Base-by-base conservation (phyloP, 140 eudicot genomes). In the Anethum foeniculum region DNA sequence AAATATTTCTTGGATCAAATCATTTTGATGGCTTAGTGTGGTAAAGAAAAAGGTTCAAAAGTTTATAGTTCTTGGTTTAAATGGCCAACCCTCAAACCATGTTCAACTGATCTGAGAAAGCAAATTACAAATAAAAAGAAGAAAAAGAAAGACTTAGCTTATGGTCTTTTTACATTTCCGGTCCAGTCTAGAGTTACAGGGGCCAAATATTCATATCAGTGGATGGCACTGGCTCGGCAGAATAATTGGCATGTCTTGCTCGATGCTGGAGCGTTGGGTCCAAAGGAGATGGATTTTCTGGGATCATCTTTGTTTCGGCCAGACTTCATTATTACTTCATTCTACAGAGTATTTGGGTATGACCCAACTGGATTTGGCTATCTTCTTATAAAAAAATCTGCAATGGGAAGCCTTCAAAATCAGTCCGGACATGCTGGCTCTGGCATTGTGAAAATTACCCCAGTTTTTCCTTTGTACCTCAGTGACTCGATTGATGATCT, bases 211-310 rank as follows among this genome's bases (percentile, higher is more conserved):
- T 96, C 99, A 3, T 96, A 96, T 64, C 99, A 96, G 84, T 96
- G 99, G 99, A 93, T 96, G 99, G 98, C 98, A 1, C 80, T 96
- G 67, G 99, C 99, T n/a, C 98, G 93, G 86, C 99, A 96, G 86
- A 96, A 96, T 13, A 62, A 25, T 62, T 62, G 71, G 71, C 71
- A 62, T 25, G 71, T 62, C 71, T 62, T 62, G 13, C 96, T 96
- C 46, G 99, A 96, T 86, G 99, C 99, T 14, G 99, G 99, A 75
- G 91, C 99, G 1, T 84, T 96, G 89, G 99, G 99, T 73, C 99
- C 99, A 7, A 96, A 96, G 83, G 99, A 96, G 76, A 96, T 96
- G 99, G 99, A 96, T 77, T 96, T 98, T 30, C 98, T 96, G 46
- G 99, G 99, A 49, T 80, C 93, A 80, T 96, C 99, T 62, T 78